These are phyloP conservation scores for Globisporangium orthogonon DNA, from an alignment of 352 stramenopile species.

Conservation along the genomic window DNA sequence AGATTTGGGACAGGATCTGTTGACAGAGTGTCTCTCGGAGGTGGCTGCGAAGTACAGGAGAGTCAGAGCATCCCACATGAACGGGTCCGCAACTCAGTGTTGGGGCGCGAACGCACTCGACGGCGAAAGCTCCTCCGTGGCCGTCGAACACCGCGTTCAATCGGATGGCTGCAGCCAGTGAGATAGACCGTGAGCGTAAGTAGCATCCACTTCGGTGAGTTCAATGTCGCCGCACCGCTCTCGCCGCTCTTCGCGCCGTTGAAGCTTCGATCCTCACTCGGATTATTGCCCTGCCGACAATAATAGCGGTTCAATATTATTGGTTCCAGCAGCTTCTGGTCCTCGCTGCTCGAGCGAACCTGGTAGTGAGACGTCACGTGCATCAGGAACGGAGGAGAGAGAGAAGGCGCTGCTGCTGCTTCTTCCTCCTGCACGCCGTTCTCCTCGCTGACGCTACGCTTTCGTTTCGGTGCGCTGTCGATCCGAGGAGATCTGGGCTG, in stretches of 20 bases:
- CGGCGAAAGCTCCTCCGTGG: slow-evolving; percentile 55
- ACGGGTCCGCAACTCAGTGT: too few relatives aligned
- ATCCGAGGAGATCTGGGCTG: background rate
- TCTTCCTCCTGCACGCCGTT: background rate
- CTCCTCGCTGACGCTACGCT: slow-evolving; percentile 8
- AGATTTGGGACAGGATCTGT: slow-evolving; percentile 22
- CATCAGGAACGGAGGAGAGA: slow-evolving; percentile 14
- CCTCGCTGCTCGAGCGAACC: slow-evolving; percentile 9
- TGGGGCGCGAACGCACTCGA: slow-evolving; percentile 33
- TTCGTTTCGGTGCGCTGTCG: background rate
- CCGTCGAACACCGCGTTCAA: slow-evolving; percentile 63
- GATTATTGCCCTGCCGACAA: slow-evolving; percentile 34
- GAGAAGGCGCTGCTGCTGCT: background rate
- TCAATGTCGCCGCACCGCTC: slow-evolving; percentile 13
- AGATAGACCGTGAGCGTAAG: background rate
- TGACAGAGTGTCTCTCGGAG: slow-evolving; percentile 33
- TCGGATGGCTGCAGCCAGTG: slow-evolving; percentile 22
- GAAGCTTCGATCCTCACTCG: slow-evolving; percentile 61
- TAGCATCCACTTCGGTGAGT: background rate
- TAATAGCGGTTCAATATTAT: background rate
- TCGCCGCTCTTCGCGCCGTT: slow-evolving; percentile 34
- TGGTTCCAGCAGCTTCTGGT: background rate
- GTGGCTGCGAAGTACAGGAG: slow-evolving; percentile 15
- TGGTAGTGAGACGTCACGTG: slow-evolving; percentile 57
- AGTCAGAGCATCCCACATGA: background rate